Evolutionary conservation across 148 eudicot species (phyloP), one percentile per base, ranked within the genome.

Genomic region (Rhododendron mucronatum): DNA sequence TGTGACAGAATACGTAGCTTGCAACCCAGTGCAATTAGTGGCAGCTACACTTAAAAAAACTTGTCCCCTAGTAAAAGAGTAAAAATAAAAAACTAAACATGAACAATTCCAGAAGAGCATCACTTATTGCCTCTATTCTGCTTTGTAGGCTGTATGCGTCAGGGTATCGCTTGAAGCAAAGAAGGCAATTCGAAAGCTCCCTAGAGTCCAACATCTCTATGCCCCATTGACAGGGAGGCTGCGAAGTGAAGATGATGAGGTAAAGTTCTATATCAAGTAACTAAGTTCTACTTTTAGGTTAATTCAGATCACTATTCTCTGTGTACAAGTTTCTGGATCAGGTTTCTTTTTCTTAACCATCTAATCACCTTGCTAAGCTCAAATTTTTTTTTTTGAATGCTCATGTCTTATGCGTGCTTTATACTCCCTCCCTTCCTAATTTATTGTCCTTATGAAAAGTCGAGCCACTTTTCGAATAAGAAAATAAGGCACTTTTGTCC

Each of bases 221-320:
- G 96, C 98, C 83, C 93, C 87, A 47, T 83, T 97, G 61, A 91
- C 88, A 73, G 99, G 98, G 71, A 94, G 84, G 48, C 86, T 97
- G 87, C 90, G 88, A 91, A 91, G 86, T 90, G 98, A 95, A 93
- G 99, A 93, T 84, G 99, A 95, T 59, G 99, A 97, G 99, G 99
- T 95, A 90, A 80, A 78, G 21, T 82, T 75, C 45, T 13, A 11
- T 76, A 28, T 65, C 63, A 76, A 45, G 35, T 47, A 35, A 82
- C 10, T 45, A 33, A 75, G 73, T 61, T 85, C 33, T 7, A n/a
- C 39, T 30, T 78, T 26, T 55, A 16, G n/a, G 26, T 78, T 30
- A 77, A 45, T 84, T 39, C 69, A 53, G 37, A 69, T 50, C 28
- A 53, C 53, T 51, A 50, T 73, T 51, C 65, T 84, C 1, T 83